Percentiles rank a stretch among this genome's conserved stretches.
These are phyloP conservation scores for Kluyveromyces sp. DNA, from an alignment of 1,139 yeast species.

Conservation along the genomic window DNA sequence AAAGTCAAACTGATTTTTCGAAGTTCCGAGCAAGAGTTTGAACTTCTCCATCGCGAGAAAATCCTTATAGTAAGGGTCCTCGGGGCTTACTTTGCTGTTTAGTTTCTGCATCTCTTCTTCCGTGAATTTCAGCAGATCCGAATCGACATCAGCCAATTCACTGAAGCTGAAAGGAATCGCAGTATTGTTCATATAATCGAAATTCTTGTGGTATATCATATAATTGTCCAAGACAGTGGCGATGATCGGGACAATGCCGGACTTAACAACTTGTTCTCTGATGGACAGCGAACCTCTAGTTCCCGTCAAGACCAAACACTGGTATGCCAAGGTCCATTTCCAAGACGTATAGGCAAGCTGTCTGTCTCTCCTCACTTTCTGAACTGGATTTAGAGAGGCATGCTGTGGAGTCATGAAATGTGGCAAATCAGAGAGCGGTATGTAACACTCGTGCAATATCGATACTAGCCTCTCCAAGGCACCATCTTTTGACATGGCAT, in stretches of 20 bases:
- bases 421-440: conserved; percentile 25
- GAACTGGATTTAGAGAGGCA: conserved; percentile 17
- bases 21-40: conserved; percentile 6
- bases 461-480: conserved; percentile 85
- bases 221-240: conserved; percentile 91
- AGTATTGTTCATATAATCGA: conserved; percentile 30
- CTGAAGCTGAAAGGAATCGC: conserved; percentile 21
- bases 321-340: conserved; percentile 96
- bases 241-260: conserved; percentile 84
- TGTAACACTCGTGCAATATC: conserved; percentile 73
- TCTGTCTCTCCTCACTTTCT: conserved; percentile 29
- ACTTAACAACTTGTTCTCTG: conserved; percentile 78
- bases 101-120: conserved; percentile 8
- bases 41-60: conserved; percentile 10
- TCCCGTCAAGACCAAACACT: conserved; percentile 83
- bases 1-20: conserved; percentile 3
- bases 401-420: conserved; percentile 3
- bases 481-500: conserved; percentile 82
- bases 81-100: conserved; percentile 5
- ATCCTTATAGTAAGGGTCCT: conserved; percentile 7
- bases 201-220: conserved; percentile 36
- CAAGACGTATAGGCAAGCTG: conserved; percentile 61
- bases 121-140: conserved; percentile 8
- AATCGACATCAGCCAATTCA: conserved; percentile 7
- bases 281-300: conserved; percentile 87